phyloP scores from a whole-genome alignment of 495 filamentous ascomycete genomes.

The Sporormia fimetaria region DNA sequence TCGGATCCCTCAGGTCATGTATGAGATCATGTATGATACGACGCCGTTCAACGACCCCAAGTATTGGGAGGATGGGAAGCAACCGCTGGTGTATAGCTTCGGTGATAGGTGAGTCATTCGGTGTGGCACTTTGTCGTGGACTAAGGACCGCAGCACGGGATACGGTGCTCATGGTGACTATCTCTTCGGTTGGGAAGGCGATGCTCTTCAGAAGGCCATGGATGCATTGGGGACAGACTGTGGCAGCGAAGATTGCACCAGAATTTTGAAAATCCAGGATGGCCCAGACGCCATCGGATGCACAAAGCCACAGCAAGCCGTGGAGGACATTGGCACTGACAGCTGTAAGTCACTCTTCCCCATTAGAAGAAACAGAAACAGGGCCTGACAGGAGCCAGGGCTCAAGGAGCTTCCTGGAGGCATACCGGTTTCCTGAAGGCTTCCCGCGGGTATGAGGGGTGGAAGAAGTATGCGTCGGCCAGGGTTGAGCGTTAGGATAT shows the following conservation, averaged over 20 bases:
- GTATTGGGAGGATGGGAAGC: conserved; percentile 35
- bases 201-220: conserved; percentile 39
- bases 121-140: neutral
- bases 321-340: conserved; percentile 16
- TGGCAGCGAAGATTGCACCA: conserved; percentile 32
- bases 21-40: conserved; percentile 43
- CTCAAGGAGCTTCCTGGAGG: conserved; percentile 13
- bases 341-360: conserved; percentile 5
- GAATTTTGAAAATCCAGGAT: conserved; percentile 9
- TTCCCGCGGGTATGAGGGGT: no score
- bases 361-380: no score
- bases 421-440: conserved; percentile 3
- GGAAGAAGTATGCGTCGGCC: no score
- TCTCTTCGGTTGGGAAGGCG: conserved; percentile 39
- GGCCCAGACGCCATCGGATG: conserved; percentile 15
- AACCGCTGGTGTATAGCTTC: conserved; percentile 41
- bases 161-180: conserved; percentile 40
- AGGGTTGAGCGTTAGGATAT: no score
- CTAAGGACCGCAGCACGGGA: conserved; percentile 27
- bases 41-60: conserved; percentile 32
- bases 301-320: conserved; percentile 13
- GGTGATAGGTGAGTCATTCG: conserved; percentile 36
- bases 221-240: conserved; percentile 34
- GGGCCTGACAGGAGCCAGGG: conserved; percentile 2
- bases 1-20: conserved; percentile 41